Base-by-base conservation (phyloP, 371 early-diverging fungal species). In the Rhizopus sp. region DNA sequence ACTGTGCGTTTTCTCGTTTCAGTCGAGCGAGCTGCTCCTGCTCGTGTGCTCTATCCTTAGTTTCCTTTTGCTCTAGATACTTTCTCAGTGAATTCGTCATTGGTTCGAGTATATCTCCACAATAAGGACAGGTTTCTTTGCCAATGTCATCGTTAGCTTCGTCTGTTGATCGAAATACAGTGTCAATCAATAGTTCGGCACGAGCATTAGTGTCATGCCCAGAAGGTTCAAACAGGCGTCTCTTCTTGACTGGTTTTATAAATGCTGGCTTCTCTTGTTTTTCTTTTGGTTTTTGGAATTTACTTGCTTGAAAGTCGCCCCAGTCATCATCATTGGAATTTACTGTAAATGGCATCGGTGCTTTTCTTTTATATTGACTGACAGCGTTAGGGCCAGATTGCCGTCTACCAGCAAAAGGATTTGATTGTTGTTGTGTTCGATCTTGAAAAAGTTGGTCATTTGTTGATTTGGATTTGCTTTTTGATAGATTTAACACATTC, bases 31-130 rank as follows among this genome's bases (percentile, higher is more conserved):
- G n/a, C 16, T 58, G 42, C 16, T 49, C 15, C 45, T 57, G 9
- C 34, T 46, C 49, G 33, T 63, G 62, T 7, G 40, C 40, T 29
- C 46, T 17, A 16, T 69, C 68, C 53, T 67, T 69, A 5, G 33
- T 7, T 49, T 62, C 15, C 3, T 67, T 57, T 3, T 34, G 23
- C 16, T 62, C 42, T 15, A 73, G 47, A 3, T 64, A 67, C 3
- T 47, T 33, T 17, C 40, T 29, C 3, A 71, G 33, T 0, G 40
- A 3, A 4, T 41, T 30, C 16, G 64, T 60, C 33, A 61, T 33
- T 9, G 54, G 46, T 5, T 10, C 33, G 0, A 63, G 31, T 3
- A 15, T 5, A 7, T 57, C 59, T 0, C 37, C 31, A 17, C 63
- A 63, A 37, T 49, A 63, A 38, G 55, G 53, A 15, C 63, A 63